Evolutionary conservation across 495 filamentous ascomycete species (phyloP), one percentile per base, ranked within the genome.

Genomic region (Hyaloscypha bicolor): DNA sequence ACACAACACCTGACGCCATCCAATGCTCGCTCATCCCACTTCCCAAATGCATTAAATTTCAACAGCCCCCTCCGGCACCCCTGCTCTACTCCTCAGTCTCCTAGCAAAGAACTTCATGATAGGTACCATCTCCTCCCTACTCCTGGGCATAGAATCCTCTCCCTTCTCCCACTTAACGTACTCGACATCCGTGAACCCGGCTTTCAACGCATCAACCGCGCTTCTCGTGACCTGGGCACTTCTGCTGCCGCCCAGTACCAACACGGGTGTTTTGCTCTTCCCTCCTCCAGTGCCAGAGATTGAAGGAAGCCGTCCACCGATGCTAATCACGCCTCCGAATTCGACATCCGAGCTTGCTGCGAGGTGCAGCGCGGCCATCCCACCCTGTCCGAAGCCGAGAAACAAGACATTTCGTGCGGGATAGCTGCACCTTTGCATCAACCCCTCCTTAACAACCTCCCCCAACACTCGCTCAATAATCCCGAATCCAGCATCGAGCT

Each of bases 101-200:
- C 91, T 83, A 0, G 90, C 92, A 74, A 97, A 91, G 78, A 97
- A 99, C 73, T 87, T 83, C 94, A 99, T 97, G 57, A 97, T 86
- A 3, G 95, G 94, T 68, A 92, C 67, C 87, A 95, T 93, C 83
- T 99, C 94, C 25, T 97, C 93, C 61, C 89, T 80, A 75, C 81
- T 92, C 66, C 79, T 77, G 29, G 93, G 91, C 95, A 97, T 97
- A 9, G 84, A 84, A 80, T 97, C 95, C 11, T 90, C 91, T 14
- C 72, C 72, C 75, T 88, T 86, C 66, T 71, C 76, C 91, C 95
- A 99, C 72, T 86, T 85, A 62, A 87, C 86, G 67, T 93, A 80
- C 77, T 91, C 86, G 19, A 94, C 88, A 72, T 85, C 82, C 71
- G 85, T 81, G 79, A 97, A 99, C 42, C 84, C 83, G 39, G 80